Evolutionary conservation across 495 filamentous ascomycete genomes (phyloP), one percentile per base, ranked within the genome.

Genomic region (Cercophora scortea): DNA sequence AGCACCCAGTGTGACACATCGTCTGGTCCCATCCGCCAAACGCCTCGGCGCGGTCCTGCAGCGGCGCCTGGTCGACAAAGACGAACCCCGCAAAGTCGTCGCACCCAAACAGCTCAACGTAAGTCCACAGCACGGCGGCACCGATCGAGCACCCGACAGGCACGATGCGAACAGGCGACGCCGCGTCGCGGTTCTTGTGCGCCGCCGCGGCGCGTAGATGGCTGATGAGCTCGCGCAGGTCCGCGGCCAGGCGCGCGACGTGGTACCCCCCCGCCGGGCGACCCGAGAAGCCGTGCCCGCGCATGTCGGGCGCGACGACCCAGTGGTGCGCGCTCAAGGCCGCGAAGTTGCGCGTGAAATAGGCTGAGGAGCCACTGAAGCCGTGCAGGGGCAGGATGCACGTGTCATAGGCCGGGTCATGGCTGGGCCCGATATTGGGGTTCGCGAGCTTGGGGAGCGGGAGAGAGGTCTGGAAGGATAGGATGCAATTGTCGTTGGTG

Each of bases 61-160:
- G 57, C 15, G 74, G 74, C 0, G 68, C 68, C 46, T 77, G 74
- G 60, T 77, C 74, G 7, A 75, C 72, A 42, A 77, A 73, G 1
- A 75, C 56, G 17, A 68, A 58, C 3, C 68, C 68, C 0, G 52
- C 32, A 47, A 75, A 69, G 9, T 58, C 53, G 32, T 12, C 36
- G 8, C 52, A 54, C 33, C 66, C 65, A 45, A 73, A 76, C 0
- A 77, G 64, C 47, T 72, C 67, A 6, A 68, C 52, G 48, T 75
- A 73, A 0, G 62, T 69, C 71, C 71, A 75, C 8, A 77, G 51
- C 2, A 77, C 64, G 0, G 74, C 69, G 11, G 72, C 73, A 10
- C 74, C 71, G 32, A 77, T 67, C 45, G 69, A 73, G 48, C 71
- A 73, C 0, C 74, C 74, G 0, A 77, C 62, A 7, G 64, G 59